Evolutionary conservation across 164 flowering plant genomes (phyloP), one percentile per base, ranked within the genome.

Genomic region (Stephania yunnanensis): DNA sequence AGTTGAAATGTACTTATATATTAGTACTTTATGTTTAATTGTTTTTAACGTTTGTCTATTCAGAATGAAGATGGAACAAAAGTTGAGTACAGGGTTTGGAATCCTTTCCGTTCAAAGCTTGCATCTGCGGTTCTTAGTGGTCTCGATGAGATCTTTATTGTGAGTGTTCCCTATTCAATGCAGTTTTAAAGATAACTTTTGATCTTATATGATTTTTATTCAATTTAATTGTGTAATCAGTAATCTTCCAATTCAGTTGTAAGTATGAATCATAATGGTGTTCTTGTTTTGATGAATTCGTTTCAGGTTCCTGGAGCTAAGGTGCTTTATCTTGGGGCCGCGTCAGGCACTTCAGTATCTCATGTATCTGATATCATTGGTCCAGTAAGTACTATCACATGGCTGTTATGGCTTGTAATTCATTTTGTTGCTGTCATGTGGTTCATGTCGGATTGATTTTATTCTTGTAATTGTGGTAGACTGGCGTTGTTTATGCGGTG

Each of bases 351-450:
- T 19, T 92, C 99, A 12, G 97, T 96, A 1, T 96, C 98, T 36
- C 99, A 94, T 82, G 99, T 96, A 2, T 96, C 99, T 53, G 97
- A 94, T 76, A 46, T 94, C 84, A 95, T 96, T 87, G 99, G 99
- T 13, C 99, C 98, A 70, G 99, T 95, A 85, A 87, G 98, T 87
- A 12, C 13, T 9, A 1, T 64, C 2, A 11, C 46, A 25, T 69
- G 11, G 46, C 12, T 64, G 10, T 12, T 36, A 19, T 6, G 22
- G 63, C 17, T 22, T 61, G 12, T 36, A 55, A 31, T 53, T n/a
- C 8, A 31, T 12, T 66, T 12, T 12, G 30, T 4, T 10, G 11
- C 44, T 66, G 36, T 11, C 6, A 5, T 50, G 8, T 15, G 46
- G 1, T 55, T 70, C 4, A 19, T 29, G 29, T 70, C 30, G 69